These are phyloP conservation scores for Mucor mucedo DNA, from an alignment of 371 early-diverging fungal genomes.

Conservation along the genomic window DNA sequence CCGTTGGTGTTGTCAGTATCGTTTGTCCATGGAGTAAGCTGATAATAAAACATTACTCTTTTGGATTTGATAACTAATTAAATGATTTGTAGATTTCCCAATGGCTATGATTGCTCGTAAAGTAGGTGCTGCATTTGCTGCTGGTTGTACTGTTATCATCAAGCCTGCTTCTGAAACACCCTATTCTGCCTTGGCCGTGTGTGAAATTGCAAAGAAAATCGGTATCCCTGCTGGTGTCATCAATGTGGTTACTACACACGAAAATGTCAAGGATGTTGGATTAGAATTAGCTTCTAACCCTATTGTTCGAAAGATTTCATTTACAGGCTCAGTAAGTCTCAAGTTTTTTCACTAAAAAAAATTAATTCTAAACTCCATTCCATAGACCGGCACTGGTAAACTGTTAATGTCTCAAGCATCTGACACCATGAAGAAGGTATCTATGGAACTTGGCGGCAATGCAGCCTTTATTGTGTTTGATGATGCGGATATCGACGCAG, in stretches of 20 bases:
- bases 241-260: constrained; percentile 75
- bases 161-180: constrained; percentile 87
- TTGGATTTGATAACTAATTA: neutral
- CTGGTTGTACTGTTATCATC: constrained; percentile 77
- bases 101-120: constrained; percentile 93
- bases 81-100: constrained; percentile 73
- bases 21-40: constrained; percentile 89
- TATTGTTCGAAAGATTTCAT: constrained; percentile 77
- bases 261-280: constrained; percentile 69
- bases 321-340: constrained; percentile 78
- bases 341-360: neutral
- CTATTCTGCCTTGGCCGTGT: constrained; percentile 78
- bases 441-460: constrained; percentile 86
- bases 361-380: neutral
- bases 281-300: constrained; percentile 69
- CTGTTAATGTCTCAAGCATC: constrained; percentile 72
- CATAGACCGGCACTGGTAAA: constrained; percentile 71
- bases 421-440: constrained; percentile 77
- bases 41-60: neutral
- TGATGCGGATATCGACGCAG: constrained; percentile 72
- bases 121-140: constrained; percentile 78
- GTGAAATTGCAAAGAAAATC: constrained; percentile 75
- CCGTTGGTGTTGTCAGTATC: constrained; percentile 84
- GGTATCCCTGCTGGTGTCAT: constrained; percentile 89
- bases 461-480: constrained; percentile 93